Base-by-base conservation (phyloP, 139 green algal genomes). In the Auxenochlorella pyrenoidosa region DNA sequence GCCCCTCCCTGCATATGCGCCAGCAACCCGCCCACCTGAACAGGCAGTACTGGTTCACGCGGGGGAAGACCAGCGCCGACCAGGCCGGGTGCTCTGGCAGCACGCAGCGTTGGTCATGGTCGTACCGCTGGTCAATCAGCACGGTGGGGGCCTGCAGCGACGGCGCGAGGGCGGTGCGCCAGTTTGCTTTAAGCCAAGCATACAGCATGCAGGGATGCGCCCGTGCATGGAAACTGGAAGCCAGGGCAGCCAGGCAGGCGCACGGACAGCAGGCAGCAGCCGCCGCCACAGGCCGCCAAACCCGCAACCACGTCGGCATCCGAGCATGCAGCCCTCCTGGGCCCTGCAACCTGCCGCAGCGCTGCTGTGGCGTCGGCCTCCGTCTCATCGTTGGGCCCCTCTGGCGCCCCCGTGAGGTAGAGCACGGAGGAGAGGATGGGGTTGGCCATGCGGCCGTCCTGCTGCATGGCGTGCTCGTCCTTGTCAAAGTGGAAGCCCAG, bases 401-500 rank as follows among this genome's bases (percentile, higher is more conserved):
- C 43, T 5, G 40, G 22, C 43, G 40, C 40, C 34, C 92, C 92
- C 6, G 92, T 95, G 1, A 96, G 80, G 81, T 96, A 96, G 32
- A 96, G 83, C 12, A 96, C 88, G 32, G 88, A 93, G 5, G 92
- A 95, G 72, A 91, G 78, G 3, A 93, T 51, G 28, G 94, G 94
- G 34, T 93, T 91, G 30, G 66, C 36, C 91, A 95, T 95, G 34
- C 75, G 30, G 5, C 90, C 77, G 22, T 86, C 60, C 21, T 78
- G 65, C 36, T 77, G 83, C 79, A 96, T 83, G n/a, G 84, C 43
- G 41, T 92, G 70, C 81, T 96, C 94, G 63, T 96, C 94, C 76
- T 96, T 96, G 86, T 96, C 94, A 84, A 96, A 95, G 82, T 96
- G 94, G 63, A 96, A 96, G 10, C 65, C 90, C 36, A 96, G 88